Evolutionary conservation across 148 eudicot genomes (phyloP).

Genomic region (Talinum fruticosum): DNA sequence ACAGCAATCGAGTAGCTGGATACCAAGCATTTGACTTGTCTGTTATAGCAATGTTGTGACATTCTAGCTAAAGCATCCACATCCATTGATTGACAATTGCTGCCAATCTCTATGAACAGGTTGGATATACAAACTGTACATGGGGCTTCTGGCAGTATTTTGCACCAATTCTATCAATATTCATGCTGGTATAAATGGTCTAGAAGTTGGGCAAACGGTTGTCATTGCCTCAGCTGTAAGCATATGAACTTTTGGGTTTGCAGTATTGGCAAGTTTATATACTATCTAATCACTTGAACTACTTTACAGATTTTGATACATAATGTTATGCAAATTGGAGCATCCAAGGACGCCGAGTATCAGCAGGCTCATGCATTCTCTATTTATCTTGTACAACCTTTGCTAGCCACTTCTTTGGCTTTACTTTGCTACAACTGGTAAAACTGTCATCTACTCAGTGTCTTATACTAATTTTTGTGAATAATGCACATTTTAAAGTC

Average conservation of each 20-base stretch:
- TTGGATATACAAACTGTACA: conserved; percentile 81
- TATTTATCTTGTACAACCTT: conserved; percentile 87
- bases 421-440: conserved; percentile 95
- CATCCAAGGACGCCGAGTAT: conserved; percentile 57
- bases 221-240: conserved; percentile 91
- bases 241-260: conserved; percentile 12
- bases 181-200: conserved; percentile 97
- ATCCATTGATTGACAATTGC: neutral
- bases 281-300: conserved; percentile 20
- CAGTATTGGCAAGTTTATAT: neutral
- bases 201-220: conserved; percentile 99
- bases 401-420: conserved; percentile 91
- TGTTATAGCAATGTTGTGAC: conserved; percentile 8
- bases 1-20: neutral
- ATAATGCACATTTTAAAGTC: neutral
- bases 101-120: conserved; percentile 41
- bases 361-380: conserved; percentile 99
- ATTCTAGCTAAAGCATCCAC: neutral
- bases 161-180: conserved; percentile 96
- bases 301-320: conserved; percentile 80
- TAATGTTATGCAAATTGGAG: conserved; percentile 92
- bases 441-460: neutral
- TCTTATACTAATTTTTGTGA: neutral
- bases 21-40: neutral
- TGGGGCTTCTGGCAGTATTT: conserved; percentile 91